Percentiles rank a stretch among this genome's conserved stretches.
These are phyloP conservation scores for Talinum fruticosum DNA, from an alignment of 148 eudicot species.

Conservation along the genomic window DNA sequence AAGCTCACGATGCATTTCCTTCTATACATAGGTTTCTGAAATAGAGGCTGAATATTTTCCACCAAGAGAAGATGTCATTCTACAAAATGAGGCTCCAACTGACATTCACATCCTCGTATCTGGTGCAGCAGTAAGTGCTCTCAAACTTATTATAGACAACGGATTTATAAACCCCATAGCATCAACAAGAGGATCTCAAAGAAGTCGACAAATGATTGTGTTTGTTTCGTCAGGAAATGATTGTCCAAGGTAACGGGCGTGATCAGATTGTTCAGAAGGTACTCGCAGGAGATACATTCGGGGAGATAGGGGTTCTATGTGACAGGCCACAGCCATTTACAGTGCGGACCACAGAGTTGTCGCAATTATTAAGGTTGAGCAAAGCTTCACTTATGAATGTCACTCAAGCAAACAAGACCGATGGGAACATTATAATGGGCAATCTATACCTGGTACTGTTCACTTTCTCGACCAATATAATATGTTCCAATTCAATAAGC, in stretches of 20 bases:
- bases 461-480: background rate
- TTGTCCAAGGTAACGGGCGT: slow-evolving; percentile 36
- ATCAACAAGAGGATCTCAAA: background rate
- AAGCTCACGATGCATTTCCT: background rate
- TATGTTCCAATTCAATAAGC: background rate
- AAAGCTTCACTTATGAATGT: slow-evolving; percentile 40
- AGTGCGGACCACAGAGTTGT: slow-evolving; percentile 67
- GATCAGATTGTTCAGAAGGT: slow-evolving; percentile 53
- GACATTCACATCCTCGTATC: slow-evolving; percentile 74
- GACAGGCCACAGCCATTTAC: slow-evolving; percentile 68
- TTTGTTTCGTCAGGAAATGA: slow-evolving; percentile 41
- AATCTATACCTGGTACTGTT: slow-evolving; percentile 56
- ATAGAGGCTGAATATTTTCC: slow-evolving; percentile 89
- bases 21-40: slow-evolving; percentile 56
- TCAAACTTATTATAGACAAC: background rate
- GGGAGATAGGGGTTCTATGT: slow-evolving; percentile 79
- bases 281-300: slow-evolving; percentile 63
- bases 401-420: slow-evolving; percentile 54
- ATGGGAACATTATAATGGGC: slow-evolving; percentile 58
- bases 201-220: background rate
- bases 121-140: slow-evolving; percentile 65
- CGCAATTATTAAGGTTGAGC: slow-evolving; percentile 60
- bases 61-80: slow-evolving; percentile 73
- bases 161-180: background rate
- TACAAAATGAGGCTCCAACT: slow-evolving; percentile 75